These are phyloP conservation scores for Pseudogymnoascus sp. DNA, from an alignment of 2,329 filamentous ascomycete species.

Conservation along the genomic window DNA sequence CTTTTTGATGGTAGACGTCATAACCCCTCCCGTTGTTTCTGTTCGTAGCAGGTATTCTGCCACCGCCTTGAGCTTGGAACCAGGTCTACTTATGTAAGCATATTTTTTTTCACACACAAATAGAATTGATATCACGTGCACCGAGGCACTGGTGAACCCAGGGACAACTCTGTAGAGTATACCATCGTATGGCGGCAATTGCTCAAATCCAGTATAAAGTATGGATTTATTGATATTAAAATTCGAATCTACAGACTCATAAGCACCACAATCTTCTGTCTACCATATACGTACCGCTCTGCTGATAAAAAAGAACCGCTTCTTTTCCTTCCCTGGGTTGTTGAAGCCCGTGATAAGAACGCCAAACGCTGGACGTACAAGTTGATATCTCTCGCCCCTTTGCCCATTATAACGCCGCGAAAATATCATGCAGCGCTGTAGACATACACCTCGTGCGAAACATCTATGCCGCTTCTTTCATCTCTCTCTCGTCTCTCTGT, in stretches of 20 bases:
- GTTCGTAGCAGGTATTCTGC: background rate
- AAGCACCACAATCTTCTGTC: constrained; percentile 5
- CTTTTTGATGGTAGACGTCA: constrained; percentile 1
- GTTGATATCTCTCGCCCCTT: constrained; percentile 9
- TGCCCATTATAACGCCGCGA: constrained; percentile 5
- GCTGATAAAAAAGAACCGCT: background rate
- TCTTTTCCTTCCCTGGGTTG: constrained; percentile 11
- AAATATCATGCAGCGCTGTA: constrained; percentile 3
- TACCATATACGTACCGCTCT: constrained; percentile 4
- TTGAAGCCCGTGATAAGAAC: constrained; percentile 10
- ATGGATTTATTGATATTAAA: constrained; percentile 7
- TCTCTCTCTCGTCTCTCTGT: background rate
- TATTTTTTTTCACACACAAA: background rate
- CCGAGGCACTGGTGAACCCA: background rate
- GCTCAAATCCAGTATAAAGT: background rate
- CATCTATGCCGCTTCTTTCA: constrained; percentile 3
- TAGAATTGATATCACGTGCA: background rate
- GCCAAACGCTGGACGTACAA: constrained; percentile 9
- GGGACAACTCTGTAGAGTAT: too few species aligned
- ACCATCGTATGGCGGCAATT: background rate
- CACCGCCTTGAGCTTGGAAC: background rate
- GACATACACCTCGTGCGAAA: constrained; percentile 1
- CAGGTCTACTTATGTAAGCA: background rate
- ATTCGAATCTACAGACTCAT: background rate
- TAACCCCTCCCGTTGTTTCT: background rate